Conservation (phyloP, 2,329 filamentous ascomycete species). For the Claviceps arundinis region DNA sequence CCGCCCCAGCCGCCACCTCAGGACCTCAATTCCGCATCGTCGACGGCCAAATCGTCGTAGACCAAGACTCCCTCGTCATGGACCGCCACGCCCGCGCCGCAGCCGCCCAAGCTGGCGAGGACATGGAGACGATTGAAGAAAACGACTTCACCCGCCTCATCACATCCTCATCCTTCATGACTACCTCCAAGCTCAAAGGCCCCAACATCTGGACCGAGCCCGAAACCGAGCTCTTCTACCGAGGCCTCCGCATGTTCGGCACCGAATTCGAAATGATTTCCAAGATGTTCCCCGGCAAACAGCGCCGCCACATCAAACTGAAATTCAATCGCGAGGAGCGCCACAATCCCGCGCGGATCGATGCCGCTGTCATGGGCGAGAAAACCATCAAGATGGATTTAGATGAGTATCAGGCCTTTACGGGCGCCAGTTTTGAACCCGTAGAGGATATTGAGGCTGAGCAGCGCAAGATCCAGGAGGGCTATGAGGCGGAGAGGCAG, state of each 20-base stretch:
- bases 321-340: constrained; percentile 75
- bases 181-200: constrained; percentile 46
- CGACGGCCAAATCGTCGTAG: constrained; percentile 59
- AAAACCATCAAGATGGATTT: constrained; percentile 45
- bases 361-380: constrained; percentile 47
- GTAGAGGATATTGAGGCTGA: constrained; percentile 44
- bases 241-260: constrained; percentile 61
- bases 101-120: constrained; percentile 32
- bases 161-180: constrained; percentile 54
- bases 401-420: constrained; percentile 44
- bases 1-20: constrained; percentile 14
- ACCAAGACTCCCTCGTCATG: constrained; percentile 53
- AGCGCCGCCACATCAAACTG: constrained; percentile 61
- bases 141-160: constrained; percentile 64
- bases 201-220: constrained; percentile 57
- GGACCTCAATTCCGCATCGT: constrained; percentile 49
- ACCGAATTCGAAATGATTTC: constrained; percentile 74
- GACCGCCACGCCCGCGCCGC: constrained; percentile 53
- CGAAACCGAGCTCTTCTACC: constrained; percentile 64
- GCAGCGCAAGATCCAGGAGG: constrained; percentile 32
- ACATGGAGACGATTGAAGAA: constrained; percentile 56
- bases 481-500: constrained; percentile 31
- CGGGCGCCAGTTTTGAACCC: constrained; percentile 39
- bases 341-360: constrained; percentile 48
- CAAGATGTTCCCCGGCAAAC: constrained; percentile 60